A percentile compares a stretch with the other conserved stretches of the same genome.
Conservation (phyloP, 2,329 filamentous ascomycete genomes). For the Mycocentrospora acerina region DNA sequence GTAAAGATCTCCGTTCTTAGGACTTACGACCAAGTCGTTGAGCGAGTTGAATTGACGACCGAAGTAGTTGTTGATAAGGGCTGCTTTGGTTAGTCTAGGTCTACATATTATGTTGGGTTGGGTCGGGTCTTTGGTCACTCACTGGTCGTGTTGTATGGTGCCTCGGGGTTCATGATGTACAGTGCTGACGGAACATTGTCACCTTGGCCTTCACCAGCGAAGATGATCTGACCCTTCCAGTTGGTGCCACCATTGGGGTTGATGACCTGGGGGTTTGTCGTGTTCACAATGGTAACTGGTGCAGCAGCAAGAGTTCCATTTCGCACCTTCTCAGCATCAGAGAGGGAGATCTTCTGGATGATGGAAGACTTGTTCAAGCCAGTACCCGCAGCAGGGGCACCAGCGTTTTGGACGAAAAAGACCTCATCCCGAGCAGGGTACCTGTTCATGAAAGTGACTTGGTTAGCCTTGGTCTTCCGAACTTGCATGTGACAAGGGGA, state of each 20-base stretch:
- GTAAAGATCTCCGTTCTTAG: conserved; percentile 46
- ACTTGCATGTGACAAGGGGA: neutral
- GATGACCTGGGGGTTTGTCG: conserved; percentile 25
- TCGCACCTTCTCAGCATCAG: conserved; percentile 25
- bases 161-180: conserved; percentile 25
- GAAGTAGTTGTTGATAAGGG: conserved; percentile 48
- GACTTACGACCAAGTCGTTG: conserved; percentile 44
- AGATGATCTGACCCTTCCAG: conserved; percentile 25
- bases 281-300: conserved; percentile 25
- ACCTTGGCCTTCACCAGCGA: conserved; percentile 27
- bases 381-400: conserved; percentile 24
- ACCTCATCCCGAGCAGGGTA: conserved; percentile 22
- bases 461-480: neutral
- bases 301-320: conserved; percentile 20
- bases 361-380: conserved; percentile 28
- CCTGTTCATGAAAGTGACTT: conserved; percentile 2
- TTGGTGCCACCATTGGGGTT: conserved; percentile 27
- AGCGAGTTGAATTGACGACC: conserved; percentile 47
- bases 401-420: conserved; percentile 29
- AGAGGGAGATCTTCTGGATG: conserved; percentile 27
- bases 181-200: conserved; percentile 20
- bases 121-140: conserved; percentile 8
- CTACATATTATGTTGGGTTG: neutral
- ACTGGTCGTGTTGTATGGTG: conserved; percentile 27
- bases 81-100: conserved; percentile 8